phyloP scores from a whole-genome alignment of 2,329 filamentous ascomycete genomes.

The Xylaria sp. region DNA sequence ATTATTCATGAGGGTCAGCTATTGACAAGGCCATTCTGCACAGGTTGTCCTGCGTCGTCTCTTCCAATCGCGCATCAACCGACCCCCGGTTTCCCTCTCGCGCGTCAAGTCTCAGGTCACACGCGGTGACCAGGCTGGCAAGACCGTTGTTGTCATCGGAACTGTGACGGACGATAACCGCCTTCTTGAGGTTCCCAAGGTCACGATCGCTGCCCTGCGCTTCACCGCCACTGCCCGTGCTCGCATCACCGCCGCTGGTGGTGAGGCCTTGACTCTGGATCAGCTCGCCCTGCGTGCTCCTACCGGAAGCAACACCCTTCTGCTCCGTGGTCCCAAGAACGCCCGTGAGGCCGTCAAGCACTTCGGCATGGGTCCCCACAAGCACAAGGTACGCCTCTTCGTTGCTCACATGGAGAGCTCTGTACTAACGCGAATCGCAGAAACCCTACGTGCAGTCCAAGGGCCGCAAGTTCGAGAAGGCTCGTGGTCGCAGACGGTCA shows the following conservation, averaged over 20 bases:
- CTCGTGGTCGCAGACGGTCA: conserved; percentile 98
- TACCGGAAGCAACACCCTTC: conserved; percentile 95
- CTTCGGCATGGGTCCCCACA: conserved; percentile 98
- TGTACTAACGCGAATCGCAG: conserved; percentile 62
- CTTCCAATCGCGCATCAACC: conserved; percentile 99
- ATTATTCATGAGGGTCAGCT: background rate
- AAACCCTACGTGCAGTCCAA: conserved; percentile 98
- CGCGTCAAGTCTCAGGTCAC: conserved; percentile 80
- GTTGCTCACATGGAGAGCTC: background rate
- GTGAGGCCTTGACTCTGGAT: conserved; percentile 94
- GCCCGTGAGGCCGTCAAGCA: conserved; percentile 97
- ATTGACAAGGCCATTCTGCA: background rate
- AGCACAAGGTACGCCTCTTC: conserved; percentile 79
- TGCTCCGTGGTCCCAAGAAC: conserved; percentile 99
- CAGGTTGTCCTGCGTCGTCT: conserved; percentile 90
- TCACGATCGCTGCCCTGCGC: conserved; percentile 91
- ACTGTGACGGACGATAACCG: conserved; percentile 99
- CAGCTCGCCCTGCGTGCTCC: conserved; percentile 96
- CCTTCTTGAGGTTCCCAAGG: conserved; percentile 88
- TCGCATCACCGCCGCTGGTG: conserved; percentile 91
- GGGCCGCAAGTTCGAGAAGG: conserved; percentile 99
- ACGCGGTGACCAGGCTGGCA: conserved; percentile 71
- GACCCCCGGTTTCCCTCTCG: conserved; percentile 92
- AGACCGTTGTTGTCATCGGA: conserved; percentile 94
- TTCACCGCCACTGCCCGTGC: conserved; percentile 97